A percentile compares a stretch with the other conserved stretches of the same genome.
Evolutionary conservation across 306 rosid species (phyloP).

Genomic region (Ziziphus jujuba): DNA sequence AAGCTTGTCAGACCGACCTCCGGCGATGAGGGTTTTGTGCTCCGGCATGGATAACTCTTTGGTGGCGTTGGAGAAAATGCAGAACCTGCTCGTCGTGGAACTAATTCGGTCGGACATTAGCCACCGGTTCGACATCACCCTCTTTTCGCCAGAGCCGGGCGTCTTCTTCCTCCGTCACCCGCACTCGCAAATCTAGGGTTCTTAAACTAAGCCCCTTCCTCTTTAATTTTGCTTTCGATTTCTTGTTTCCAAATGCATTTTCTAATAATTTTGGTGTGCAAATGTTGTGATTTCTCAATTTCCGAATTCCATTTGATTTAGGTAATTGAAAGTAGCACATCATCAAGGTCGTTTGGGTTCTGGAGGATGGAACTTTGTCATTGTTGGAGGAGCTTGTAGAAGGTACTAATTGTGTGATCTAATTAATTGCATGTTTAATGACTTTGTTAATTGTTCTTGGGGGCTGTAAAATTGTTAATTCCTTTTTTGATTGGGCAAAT

Average conservation of each 20-base stretch:
- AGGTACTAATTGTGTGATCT: slow-evolving; percentile 57
- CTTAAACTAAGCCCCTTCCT: not conserved
- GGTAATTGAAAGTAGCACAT: slow-evolving; percentile 54
- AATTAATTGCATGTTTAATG: too few species aligned
- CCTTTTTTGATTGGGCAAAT: too few species aligned
- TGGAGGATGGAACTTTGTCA: slow-evolving; percentile 64
- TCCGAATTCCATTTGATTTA: slow-evolving; percentile 11
- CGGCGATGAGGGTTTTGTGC: not conserved
- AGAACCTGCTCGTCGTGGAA: slow-evolving; percentile 82
- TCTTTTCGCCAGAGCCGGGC: slow-evolving; percentile 48
- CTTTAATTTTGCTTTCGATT: not conserved
- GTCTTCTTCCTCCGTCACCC: slow-evolving; percentile 59
- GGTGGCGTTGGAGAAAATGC: slow-evolving; percentile 56
- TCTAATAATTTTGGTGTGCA: not conserved
- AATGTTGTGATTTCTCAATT: too few species aligned
- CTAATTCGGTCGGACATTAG: slow-evolving; percentile 55
- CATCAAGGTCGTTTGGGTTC: slow-evolving; percentile 74
- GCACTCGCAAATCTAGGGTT: slow-evolving; percentile 66
- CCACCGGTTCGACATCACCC: slow-evolving; percentile 66
- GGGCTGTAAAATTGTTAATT: not conserved
- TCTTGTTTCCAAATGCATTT: not conserved
- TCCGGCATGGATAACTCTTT: slow-evolving; percentile 65
- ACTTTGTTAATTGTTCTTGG: too few species aligned
- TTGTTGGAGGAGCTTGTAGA: slow-evolving; percentile 75
- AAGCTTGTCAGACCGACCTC: too few species aligned